Base-by-base conservation (phyloP, 371 early-diverging fungal genomes). In the Mortierella polycephala region DNA sequence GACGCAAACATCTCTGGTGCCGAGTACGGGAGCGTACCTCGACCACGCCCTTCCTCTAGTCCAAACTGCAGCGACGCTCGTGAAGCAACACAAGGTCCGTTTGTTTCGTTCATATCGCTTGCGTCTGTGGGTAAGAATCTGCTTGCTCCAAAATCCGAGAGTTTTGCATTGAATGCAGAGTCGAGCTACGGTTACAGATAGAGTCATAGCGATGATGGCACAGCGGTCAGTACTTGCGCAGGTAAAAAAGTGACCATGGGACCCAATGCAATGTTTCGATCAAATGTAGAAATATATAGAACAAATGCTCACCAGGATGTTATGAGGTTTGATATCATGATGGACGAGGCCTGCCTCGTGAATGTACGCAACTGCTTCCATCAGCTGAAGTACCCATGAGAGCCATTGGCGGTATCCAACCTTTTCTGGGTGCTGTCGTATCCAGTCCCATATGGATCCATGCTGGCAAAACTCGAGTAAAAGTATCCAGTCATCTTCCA, bases 281-380 rank as follows among this genome's bases (percentile, higher is more conserved):
- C 47, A 5, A n/a, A 20, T 18, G 51, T 18, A 18, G 20, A 9
- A n/a, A 20, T 10, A 18, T 51, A 30, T 4, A 30, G 30, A 9
- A 51, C 18, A n/a, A 14, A 8, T 23, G 65, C 85, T 83, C 76
- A 94, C 88, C 81, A 95, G 67, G 60, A 94, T 82, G 76, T 95
- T 96, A 67, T 95, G 92, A 30, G 93, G 93, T 81, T 96, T 96
- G 57, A 96, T 92, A 63, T 96, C 96, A 69, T 93, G 90, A 81
- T 96, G 96, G 13, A 93, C 85, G 60, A 94, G 77, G 16, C 92
- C 90, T 4, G 79, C 75, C 1, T 81, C 67, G 69, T 95, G 94
- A 44, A 94, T 84, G 56, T 81, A 87, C 23, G 83, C 86, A 14
- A 95, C 82, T 5, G 94, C 94, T 18, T 83, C 65, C 0, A 90